phyloP scores from a whole-genome alignment of 176 grass and related monocot genomes.

The Juncus effusus region DNA sequence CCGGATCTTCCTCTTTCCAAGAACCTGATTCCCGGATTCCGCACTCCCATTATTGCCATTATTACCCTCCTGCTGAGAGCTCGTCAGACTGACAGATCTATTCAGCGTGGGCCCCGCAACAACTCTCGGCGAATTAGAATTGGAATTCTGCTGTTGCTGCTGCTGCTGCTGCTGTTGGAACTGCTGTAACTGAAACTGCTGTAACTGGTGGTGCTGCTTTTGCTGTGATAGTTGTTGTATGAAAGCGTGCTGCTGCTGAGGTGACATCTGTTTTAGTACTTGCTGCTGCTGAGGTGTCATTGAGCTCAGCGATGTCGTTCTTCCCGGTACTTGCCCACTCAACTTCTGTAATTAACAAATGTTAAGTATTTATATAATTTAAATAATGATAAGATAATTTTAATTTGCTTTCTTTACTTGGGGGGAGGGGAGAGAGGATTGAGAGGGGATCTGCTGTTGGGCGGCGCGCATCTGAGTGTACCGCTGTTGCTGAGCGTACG shows the following conservation, averaged over 20 bases:
- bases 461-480: conserved; percentile 65
- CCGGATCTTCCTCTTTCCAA: conserved; percentile 92
- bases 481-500: conserved; percentile 43
- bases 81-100: conserved; percentile 59
- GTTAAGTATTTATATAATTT: conserved; percentile 1
- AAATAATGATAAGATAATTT: too few species aligned
- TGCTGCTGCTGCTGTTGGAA: conserved; percentile 57
- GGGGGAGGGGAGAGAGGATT: conserved; percentile 58
- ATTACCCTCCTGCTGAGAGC: conserved; percentile 58
- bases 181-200: conserved; percentile 35
- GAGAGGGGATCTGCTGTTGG: conserved; percentile 54
- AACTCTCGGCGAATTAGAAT: conserved; percentile 47
- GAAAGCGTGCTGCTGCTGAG: conserved; percentile 56
- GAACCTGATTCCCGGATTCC: conserved; percentile 71
- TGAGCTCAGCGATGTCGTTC: conserved; percentile 54
- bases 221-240: conserved; percentile 31
- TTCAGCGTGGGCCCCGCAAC: conserved; percentile 53
- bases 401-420: conserved; percentile 40
- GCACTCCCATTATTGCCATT: conserved; percentile 46
- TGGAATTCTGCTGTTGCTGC: conserved; percentile 30
- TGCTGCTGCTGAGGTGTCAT: conserved; percentile 63
- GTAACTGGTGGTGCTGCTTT: conserved; percentile 49
- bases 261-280: conserved; percentile 48
- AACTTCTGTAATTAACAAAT: conserved; percentile 51
- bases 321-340: conserved; percentile 57